A percentile compares a stretch with the other conserved stretches of the same genome.
phyloP scores from a whole-genome alignment of 768 basidiomycete species.

The Mycena kentingensis region DNA sequence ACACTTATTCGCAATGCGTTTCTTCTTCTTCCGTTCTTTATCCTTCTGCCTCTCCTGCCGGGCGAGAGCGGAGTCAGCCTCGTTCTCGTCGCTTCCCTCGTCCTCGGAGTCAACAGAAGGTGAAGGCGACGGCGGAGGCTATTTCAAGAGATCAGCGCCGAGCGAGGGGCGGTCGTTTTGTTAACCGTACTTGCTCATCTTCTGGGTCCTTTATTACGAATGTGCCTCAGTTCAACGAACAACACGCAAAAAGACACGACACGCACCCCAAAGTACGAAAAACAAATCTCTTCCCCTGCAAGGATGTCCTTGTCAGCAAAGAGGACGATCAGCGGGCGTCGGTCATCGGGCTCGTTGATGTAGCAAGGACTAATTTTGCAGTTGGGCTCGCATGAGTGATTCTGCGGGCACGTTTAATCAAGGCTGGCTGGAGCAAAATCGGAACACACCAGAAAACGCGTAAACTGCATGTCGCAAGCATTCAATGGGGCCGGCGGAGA shows the following conservation, averaged over 20 bases:
- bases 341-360: conserved; percentile 72
- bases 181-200: too few species aligned
- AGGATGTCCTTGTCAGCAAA: conserved; percentile 69
- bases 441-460: conserved; percentile 76
- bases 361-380: conserved; percentile 71
- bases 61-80: neutral
- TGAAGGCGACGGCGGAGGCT: too few species aligned
- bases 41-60: neutral
- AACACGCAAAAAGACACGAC: neutral
- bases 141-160: too few species aligned
- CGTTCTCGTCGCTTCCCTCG: neutral
- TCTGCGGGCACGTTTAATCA: conserved; percentile 45
- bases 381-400: conserved; percentile 92
- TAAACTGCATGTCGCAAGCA: conserved; percentile 57
- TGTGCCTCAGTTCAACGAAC: too few species aligned
- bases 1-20: too few species aligned
- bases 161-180: too few species aligned
- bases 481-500: too few species aligned
- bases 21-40: too few species aligned
- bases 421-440: neutral
- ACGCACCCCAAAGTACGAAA: conserved; percentile 63
- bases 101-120: neutral
- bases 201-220: too few species aligned
- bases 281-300: conserved; percentile 71
- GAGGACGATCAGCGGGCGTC: conserved; percentile 67